Evolutionary conservation across 495 filamentous ascomycete genomes (phyloP), one percentile per base, ranked within the genome.

Genomic region (Hyaloscypha bicolor): DNA sequence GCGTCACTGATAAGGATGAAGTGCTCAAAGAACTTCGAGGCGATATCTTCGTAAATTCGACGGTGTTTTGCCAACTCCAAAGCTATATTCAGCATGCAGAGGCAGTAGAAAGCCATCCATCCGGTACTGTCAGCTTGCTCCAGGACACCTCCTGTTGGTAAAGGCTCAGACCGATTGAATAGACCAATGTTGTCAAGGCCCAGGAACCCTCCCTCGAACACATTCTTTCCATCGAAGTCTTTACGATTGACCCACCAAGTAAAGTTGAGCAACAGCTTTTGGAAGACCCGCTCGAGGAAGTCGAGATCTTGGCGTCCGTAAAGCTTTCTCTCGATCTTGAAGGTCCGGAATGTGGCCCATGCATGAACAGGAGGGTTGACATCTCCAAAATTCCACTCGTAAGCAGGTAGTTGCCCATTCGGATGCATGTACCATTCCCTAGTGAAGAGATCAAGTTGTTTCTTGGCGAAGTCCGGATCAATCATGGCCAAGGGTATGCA

Each of bases 341-440:
- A 98, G 2, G 90, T 91, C 21, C 94, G 83, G 84, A 98, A 98
- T 0, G 91, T 90, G 12, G 94, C 89, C 94, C 94, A 98, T 14
- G 94, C 95, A 75, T 97, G 94, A 9, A 98, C 94, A 0, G 94
- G 94, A 9, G 94, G 94, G 74, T 98, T 97, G 63, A 97, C 94
- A 72, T 97, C 94, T 60, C 93, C 88, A 81, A 97, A 98, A 75
- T 98, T 97, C 94, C 94, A 98, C 77, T 98, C 95, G 69, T 98
- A 97, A 8, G 79, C 80, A 31, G 92, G 90, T 57, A 97, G 81
- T 78, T 98, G 94, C 55, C 94, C 94, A 72, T 98, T 98, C 21
- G 94, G 94, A 81, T 98, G 94, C 90, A 97, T 97, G 82, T 98
- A 98, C 94, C 94, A 97, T 80, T 97, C 94, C 66, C 94, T 85